Percentiles rank a stretch among this genome's conserved stretches.
phyloP scores from a whole-genome alignment of 768 basidiomycete species.

The Termitomyces sp. region DNA sequence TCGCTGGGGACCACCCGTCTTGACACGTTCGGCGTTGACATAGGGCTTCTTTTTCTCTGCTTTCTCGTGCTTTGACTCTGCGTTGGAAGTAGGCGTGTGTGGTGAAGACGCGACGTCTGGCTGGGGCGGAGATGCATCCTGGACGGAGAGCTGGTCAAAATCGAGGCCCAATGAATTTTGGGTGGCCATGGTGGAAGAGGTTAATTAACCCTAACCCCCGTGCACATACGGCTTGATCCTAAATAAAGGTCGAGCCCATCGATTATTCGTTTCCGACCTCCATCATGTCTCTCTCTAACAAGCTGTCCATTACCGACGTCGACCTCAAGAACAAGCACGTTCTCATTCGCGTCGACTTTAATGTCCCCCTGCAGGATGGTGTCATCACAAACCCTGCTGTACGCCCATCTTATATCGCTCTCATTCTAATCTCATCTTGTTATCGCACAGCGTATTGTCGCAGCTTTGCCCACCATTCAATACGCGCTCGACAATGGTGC shows the following conservation, averaged over 20 bases:
- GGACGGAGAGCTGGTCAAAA: slow-evolving; percentile 48
- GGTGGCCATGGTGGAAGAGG: slow-evolving; percentile 32
- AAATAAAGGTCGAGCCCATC: slow-evolving; percentile 3
- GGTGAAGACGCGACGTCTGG: background rate
- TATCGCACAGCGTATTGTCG: slow-evolving; percentile 81
- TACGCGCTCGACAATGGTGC: slow-evolving; percentile 86
- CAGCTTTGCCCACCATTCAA: slow-evolving; percentile 92
- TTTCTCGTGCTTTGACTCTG: slow-evolving; percentile 39
- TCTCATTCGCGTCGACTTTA: slow-evolving; percentile 95
- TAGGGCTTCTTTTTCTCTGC: slow-evolving; percentile 68
- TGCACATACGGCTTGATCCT: slow-evolving; percentile 11
- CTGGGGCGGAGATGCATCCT: slow-evolving; percentile 21
- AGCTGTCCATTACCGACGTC: slow-evolving; percentile 90
- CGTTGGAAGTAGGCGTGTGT: slow-evolving; percentile 12
- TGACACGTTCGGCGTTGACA: slow-evolving; percentile 81
- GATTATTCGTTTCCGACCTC: slow-evolving; percentile 13
- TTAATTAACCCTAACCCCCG: slow-evolving; percentile 29
- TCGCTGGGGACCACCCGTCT: slow-evolving; percentile 73
- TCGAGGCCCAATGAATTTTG: slow-evolving; percentile 72
- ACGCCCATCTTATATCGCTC: slow-evolving; percentile 30
- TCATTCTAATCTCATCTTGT: slow-evolving; percentile 13
- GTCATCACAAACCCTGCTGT: slow-evolving; percentile 97
- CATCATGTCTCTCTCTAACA: slow-evolving; percentile 91
- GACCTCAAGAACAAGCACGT: slow-evolving; percentile 85
- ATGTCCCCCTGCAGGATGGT: slow-evolving; percentile 87